Evolutionary conservation across 257 asterid species (phyloP), one percentile per base, ranked within the genome.

Genomic region (Nicotiana tabacum): DNA sequence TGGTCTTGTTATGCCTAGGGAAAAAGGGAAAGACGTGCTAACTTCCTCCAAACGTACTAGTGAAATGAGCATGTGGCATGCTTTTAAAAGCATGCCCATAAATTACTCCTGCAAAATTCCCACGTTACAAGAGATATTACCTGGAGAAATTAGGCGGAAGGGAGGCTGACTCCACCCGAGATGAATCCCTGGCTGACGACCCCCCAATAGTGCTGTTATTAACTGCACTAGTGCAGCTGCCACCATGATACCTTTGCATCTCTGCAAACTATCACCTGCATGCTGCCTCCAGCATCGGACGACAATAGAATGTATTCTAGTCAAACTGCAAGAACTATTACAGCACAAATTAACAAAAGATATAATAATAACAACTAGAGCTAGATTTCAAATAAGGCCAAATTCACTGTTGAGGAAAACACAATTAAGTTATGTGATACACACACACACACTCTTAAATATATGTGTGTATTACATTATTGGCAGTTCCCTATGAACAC

Each of bases 171-270:
- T 96, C 98, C 51, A 86, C 88, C 85, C 98, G 95, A 80, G 98
- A 88, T 55, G 88, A 66, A 84, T 96, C 99, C 91, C 98, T 90
- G 65, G 93, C 83, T 86, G 96, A 92, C 87, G 92, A 43, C 85
- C 97, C 98, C 77, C 90, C 81, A 81, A 89, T 83, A 81, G 91
- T 87, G 91, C 89, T 87, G 89, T 93, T 96, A 83, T 92, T 96
- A 85, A 94, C 97, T 94, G 98, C 98, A 92, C 97, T 91, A 87
- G 90, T 91, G 99, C 98, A 91, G 98, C 93, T 92, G 88, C 88
- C 88, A 88, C 89, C 86, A 91, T 94, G 99, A 96, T 93, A 94
- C 92, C 98, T 94, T 91, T 94, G 99, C 99, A 96, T 96, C 87
- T 94, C 95, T 93, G 87, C 98, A 83, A 86, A 89, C 93, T 88